These are phyloP conservation scores for Cynanchum wilfordii DNA, from an alignment of 257 asterid species.

Conservation along the genomic window DNA sequence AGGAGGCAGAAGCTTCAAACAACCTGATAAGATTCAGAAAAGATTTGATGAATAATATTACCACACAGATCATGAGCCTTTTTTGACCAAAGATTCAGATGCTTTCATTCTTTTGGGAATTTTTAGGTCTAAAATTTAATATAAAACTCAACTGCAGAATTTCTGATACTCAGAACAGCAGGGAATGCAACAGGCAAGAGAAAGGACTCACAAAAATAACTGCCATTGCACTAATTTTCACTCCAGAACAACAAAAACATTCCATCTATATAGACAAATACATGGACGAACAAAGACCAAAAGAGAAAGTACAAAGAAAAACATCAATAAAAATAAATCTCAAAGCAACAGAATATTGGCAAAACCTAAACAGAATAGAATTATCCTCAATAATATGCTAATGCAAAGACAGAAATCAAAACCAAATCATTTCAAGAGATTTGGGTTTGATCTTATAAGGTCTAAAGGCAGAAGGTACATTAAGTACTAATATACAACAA, in stretches of 20 bases:
- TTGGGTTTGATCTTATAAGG: neutral
- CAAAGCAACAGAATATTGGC: neutral
- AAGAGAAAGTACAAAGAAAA: neutral
- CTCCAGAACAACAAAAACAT: neutral
- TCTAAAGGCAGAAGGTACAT: neutral
- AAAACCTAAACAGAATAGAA: neutral
- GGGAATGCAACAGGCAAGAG: neutral
- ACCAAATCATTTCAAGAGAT: neutral
- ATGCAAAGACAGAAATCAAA: neutral
- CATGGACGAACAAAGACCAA: neutral
- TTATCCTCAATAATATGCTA: neutral
- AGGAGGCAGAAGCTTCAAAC: slow-evolving; percentile 74
- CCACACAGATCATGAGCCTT: neutral
- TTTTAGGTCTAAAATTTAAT: neutral
- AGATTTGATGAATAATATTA: neutral
- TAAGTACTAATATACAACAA: neutral
- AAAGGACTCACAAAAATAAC: neutral
- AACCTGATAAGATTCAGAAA: slow-evolving; percentile 37
- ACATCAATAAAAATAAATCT: neutral
- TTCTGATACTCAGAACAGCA: neutral
- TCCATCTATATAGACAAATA: neutral
- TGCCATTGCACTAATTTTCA: neutral
- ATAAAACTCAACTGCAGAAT: neutral
- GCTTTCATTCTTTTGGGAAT: neutral
- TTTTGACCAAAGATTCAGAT: too few relatives aligned